A percentile compares a stretch with the other conserved stretches of the same genome.
phyloP scores from a whole-genome alignment of 192 early-diverging fungal genomes.

The Backusella circina region DNA sequence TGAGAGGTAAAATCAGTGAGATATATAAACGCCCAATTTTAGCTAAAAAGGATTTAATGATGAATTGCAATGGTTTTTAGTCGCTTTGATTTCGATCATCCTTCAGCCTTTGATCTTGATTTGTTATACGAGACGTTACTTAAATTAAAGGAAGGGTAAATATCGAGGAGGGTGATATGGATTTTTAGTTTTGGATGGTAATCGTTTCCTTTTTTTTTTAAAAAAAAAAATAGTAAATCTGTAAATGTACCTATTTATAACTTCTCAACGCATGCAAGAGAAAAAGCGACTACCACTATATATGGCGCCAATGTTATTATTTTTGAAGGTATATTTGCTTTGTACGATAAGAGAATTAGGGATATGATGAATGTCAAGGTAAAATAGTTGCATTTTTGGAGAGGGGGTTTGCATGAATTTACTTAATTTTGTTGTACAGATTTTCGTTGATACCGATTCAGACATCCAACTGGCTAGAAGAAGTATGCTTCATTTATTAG shows the following conservation, averaged over 20 bases:
- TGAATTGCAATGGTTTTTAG: conserved; percentile 28
- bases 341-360: conserved; percentile 80
- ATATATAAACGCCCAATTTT: not conserved
- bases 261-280: conserved; percentile 84
- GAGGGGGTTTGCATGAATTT: not conserved
- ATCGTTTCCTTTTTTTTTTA: not conserved
- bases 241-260: conserved; percentile 91
- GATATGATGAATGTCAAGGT: conserved; percentile 83
- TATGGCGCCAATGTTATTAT: conserved; percentile 96
- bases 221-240: conserved; percentile 35
- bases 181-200: not conserved
- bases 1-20: conserved; percentile 35
- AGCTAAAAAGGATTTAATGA: not conserved
- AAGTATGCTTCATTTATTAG: conserved; percentile 42
- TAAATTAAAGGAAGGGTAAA: conserved; percentile 76
- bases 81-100: conserved; percentile 93
- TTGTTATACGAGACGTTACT: conserved; percentile 64
- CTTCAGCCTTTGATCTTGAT: conserved; percentile 88
- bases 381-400: not conserved
- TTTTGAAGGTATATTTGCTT: conserved; percentile 97
- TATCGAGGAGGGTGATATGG: not conserved
- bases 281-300: conserved; percentile 62
- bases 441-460: conserved; percentile 94
- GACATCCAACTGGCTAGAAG: conserved; percentile 89
- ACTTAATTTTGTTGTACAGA: conserved; percentile 30